Base-by-base conservation (phyloP, 1,139 yeast species). In the Blastobotrys arbuscula region DNA sequence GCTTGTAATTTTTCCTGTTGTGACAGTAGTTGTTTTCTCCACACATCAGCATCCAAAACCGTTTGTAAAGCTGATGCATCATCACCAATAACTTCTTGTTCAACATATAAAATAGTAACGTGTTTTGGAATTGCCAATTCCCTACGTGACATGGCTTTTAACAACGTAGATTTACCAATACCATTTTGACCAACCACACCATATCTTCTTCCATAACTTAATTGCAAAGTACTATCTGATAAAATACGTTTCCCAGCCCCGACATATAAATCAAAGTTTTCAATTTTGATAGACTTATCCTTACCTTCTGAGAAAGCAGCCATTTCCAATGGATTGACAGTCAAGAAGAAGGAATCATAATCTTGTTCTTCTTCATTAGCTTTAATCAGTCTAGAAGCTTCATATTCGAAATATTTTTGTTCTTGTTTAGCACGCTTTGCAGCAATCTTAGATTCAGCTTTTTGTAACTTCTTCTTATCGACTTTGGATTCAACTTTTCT, bases 161-260 rank as follows among this genome's bases (percentile, higher is more conserved):
- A 74, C 50, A 92, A 72, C 0, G 98, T 92, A 39, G 97, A 90
- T 66, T 92, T 92, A 82, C 99, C 99, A 60, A 94, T 89, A 89
- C 99, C 99, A 72, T 92, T 92, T 65, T 90, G 95, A 69, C 99
- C 99, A 42, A 92, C 96, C 51, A 92, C 74, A 79, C 98, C 99
- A 59, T 92, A 92, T 67, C 98, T 79, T 69, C 88, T 88, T 49
- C 98, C 98, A 64, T 84, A 83, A 33, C 96, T 83, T 58, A 92
- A 76, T 0, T 96, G 83, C 56, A 92, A 76, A 20, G 90, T 78
- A 20, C 97, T 86, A 65, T 90, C 95, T 50, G 94, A 82, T 57
- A 92, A 76, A 51, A 92, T 90, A 71, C 98, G 81, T 69, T 85
- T 84, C 53, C 97, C 97, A 50, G 87, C 95, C 52, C 97, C 97